Evolutionary conservation across 371 early-diverging fungal genomes (phyloP), one percentile per base, ranked within the genome.

Genomic region (Parasitella parasitica): DNA sequence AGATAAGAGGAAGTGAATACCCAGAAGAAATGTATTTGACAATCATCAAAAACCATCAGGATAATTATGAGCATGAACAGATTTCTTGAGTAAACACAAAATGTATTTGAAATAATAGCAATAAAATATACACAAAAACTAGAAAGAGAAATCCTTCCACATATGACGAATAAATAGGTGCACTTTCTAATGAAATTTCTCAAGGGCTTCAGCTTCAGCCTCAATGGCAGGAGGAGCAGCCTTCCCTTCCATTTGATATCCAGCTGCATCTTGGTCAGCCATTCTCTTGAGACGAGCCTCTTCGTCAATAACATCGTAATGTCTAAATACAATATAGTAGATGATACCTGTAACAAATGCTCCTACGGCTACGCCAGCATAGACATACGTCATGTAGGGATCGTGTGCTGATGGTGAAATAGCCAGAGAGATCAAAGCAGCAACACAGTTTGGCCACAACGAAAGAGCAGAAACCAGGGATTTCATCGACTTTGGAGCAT

Each of bases 401-500:
- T 89, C 90, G 12, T 76, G 73, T 12, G 84, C 74, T 71, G 81
- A 77, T 38, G 80, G 82, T 15, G 88, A 86, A 55, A 90, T 70
- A 41, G 83, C 75, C 58, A 90, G 67, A 37, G 85, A 85, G 35
- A 89, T 84, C 56, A 89, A 73, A 0, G 87, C 73, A 59, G 88
- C 87, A 37, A 80, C 81, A 55, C 85, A 87, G 65, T 84, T 86
- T 28, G 89, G 87, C 65, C 87, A 84, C 61, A 91, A 69, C 58
- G 77, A 86, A 16, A 88, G 58, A 9, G 90, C 80, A 64, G 84
- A 85, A 18, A 89, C 84, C 1, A 89, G 71, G 0, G 89, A 88
- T 72, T 90, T 91, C 76, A 89, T 82, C 52, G 80, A 78, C 3
- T 74, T 74, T 0, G 89, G 83, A 3, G 91, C 91, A 54, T 85